A percentile compares a stretch with the other conserved stretches of the same genome.
phyloP scores from a whole-genome alignment of 1,284 basidiomycete genomes.

The Ceratobasidium sp. region DNA sequence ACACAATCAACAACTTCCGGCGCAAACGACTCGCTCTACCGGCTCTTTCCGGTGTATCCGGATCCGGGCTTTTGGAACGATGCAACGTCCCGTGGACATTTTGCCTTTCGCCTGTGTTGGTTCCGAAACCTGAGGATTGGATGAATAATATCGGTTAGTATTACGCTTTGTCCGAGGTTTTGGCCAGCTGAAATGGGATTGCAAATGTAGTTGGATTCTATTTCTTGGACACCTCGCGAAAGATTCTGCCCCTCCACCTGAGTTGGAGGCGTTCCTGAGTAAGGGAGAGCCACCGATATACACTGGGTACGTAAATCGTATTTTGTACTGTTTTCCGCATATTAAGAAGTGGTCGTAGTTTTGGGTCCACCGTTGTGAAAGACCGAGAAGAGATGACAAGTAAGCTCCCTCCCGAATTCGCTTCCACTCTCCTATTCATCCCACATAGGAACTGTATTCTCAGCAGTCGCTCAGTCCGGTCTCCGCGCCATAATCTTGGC shows the following conservation, averaged over 20 bases:
- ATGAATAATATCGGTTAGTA: conserved; percentile 69
- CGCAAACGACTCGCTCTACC: conserved; percentile 51
- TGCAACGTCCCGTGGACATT: conserved; percentile 78
- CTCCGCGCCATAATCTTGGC: conserved; percentile 72
- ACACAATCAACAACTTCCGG: conserved; percentile 73
- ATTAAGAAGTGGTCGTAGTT: neutral
- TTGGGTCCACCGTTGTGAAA: conserved; percentile 59
- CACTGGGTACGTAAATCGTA: conserved; percentile 66
- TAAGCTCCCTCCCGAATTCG: neutral
- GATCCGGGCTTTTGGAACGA: conserved; percentile 69
- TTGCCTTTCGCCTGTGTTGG: conserved; percentile 73
- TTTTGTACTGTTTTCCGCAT: neutral
- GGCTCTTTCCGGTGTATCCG: conserved; percentile 63
- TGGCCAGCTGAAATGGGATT: neutral
- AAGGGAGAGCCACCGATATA: conserved; percentile 55
- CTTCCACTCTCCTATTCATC: neutral
- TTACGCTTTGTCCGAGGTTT: conserved; percentile 8
- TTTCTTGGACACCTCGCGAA: no score
- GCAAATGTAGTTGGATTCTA: no score
- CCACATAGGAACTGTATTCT: conserved; percentile 66
- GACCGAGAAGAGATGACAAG: conserved; percentile 55
- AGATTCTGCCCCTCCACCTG: no score
- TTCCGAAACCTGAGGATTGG: conserved; percentile 76
- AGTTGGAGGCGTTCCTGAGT: no score
- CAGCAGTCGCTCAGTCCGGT: conserved; percentile 67